Percentiles rank a stretch among this genome's conserved stretches.
Conservation (phyloP, 1,284 basidiomycete species). For the Retiboletus flavoniger region DNA sequence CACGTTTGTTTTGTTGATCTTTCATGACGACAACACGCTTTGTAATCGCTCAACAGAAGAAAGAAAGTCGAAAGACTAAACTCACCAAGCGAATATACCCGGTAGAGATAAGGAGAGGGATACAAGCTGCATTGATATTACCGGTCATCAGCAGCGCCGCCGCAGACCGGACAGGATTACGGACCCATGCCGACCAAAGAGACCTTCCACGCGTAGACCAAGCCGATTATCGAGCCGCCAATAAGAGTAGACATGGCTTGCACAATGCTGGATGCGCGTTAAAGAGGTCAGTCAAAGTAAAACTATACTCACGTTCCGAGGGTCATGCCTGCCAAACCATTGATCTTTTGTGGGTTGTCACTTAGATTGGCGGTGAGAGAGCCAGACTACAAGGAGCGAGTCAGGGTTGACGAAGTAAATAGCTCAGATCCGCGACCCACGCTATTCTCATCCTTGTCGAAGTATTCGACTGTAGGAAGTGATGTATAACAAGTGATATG, state of each 20-base stretch:
- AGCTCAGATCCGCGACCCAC: slow-evolving; percentile 38
- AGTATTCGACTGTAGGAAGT: slow-evolving; percentile 66
- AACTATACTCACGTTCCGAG: slow-evolving; percentile 61
- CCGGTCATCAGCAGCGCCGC: slow-evolving; percentile 18
- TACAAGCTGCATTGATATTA: slow-evolving; percentile 60
- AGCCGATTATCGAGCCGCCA: slow-evolving; percentile 73
- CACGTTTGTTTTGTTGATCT: slow-evolving; percentile 83
- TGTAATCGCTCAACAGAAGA: slow-evolving; percentile 8
- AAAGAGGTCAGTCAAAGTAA: neutral
- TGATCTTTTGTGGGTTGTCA: slow-evolving; percentile 91
- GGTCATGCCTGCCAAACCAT: slow-evolving; percentile 87
- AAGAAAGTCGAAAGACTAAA: slow-evolving; percentile 7
- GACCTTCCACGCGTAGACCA: slow-evolving; percentile 79
- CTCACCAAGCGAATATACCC: slow-evolving; percentile 85
- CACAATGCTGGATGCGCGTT: slow-evolving; percentile 56
- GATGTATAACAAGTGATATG: slow-evolving; percentile 3
- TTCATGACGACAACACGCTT: slow-evolving; percentile 81
- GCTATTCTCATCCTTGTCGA: slow-evolving; percentile 81
- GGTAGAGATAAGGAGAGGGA: slow-evolving; percentile 78
- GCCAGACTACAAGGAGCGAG: slow-evolving; percentile 56
- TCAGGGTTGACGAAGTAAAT: neutral
- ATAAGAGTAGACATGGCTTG: slow-evolving; percentile 78
- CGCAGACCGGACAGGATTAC: slow-evolving; percentile 22
- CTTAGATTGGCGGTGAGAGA: slow-evolving; percentile 78
- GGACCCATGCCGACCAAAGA: slow-evolving; percentile 71